These are phyloP conservation scores for Blumeria hordei DNA, from an alignment of 2,329 filamentous ascomycete species.

Conservation along the genomic window DNA sequence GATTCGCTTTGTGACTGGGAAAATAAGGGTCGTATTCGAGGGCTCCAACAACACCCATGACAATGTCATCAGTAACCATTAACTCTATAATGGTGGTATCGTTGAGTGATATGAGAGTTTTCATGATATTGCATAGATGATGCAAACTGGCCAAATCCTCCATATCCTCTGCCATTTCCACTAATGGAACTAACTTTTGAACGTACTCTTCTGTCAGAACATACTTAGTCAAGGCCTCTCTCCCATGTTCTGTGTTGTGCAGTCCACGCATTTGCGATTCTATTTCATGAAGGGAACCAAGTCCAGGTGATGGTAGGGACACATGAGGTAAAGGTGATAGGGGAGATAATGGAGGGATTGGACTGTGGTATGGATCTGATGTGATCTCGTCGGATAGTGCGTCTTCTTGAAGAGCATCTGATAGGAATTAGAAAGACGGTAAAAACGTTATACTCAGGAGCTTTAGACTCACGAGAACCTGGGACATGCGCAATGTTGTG, in stretches of 20 bases:
- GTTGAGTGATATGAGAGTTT: conserved; percentile 80
- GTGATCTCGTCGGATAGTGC: conserved; percentile 65
- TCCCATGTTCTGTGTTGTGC: conserved; percentile 47
- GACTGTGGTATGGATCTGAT: conserved; percentile 41
- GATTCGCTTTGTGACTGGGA: conserved; percentile 89
- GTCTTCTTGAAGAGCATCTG: conserved; percentile 34
- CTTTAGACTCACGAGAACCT: conserved; percentile 29
- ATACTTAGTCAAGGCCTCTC: conserved; percentile 71
- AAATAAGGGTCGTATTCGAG: conserved; percentile 97
- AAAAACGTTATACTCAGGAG: not conserved
- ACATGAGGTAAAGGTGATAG: conserved; percentile 64
- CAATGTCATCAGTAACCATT: conserved; percentile 69
- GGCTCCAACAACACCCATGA: conserved; percentile 81
- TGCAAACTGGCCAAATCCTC: conserved; percentile 74
- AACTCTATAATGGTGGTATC: conserved; percentile 88
- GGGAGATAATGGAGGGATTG: conserved; percentile 53
- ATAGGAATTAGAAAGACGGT: not conserved
- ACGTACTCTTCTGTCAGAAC: conserved; percentile 75
- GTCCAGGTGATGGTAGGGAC: conserved; percentile 50
- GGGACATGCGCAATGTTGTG: conserved; percentile 23
- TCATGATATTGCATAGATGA: conserved; percentile 92
- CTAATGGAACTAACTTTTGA: conserved; percentile 59
- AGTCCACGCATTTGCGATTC: conserved; percentile 64
- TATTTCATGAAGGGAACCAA: conserved; percentile 66
- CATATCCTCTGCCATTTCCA: conserved; percentile 73